These are phyloP conservation scores for Singerocomus inundabilis DNA, from an alignment of 1,284 basidiomycete species.

Conservation along the genomic window DNA sequence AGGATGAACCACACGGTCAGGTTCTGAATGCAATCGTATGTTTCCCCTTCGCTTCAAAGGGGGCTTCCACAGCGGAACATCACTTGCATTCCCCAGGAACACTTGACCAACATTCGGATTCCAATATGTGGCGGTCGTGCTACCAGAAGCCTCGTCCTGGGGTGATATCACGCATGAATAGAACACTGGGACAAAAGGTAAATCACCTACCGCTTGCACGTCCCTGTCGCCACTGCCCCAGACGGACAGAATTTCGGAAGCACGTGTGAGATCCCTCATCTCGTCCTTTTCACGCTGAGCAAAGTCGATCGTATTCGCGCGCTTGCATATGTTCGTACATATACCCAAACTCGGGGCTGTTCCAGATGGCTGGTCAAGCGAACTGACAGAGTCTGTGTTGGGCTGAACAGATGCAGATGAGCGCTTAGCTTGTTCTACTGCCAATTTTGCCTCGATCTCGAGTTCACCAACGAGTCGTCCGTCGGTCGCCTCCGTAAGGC, in stretches of 20 bases:
- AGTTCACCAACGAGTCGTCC: constrained; percentile 21
- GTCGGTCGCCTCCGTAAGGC: constrained; percentile 25
- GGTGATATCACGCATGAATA: constrained; percentile 4
- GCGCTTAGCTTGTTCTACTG: constrained; percentile 1
- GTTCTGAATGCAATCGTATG: neutral
- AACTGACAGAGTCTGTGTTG: neutral
- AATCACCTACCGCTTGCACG: constrained; percentile 16
- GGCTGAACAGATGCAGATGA: neutral
- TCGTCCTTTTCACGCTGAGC: constrained; percentile 82
- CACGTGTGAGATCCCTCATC: constrained; percentile 85
- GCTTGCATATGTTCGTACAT: constrained; percentile 32
- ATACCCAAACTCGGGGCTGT: constrained; percentile 6
- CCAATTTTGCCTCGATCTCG: constrained; percentile 23
- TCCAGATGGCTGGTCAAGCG: constrained; percentile 1
- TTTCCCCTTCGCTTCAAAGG: constrained; percentile 17
- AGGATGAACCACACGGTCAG: neutral
- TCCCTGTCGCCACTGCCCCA: constrained; percentile 21
- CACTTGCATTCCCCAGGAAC: constrained; percentile 75
- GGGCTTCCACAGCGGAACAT: constrained; percentile 55
- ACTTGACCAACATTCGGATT: constrained; percentile 60
- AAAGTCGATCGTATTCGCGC: constrained; percentile 65
- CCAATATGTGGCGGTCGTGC: constrained; percentile 46
- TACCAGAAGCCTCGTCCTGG: constrained; percentile 31
- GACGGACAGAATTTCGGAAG: constrained; percentile 71
- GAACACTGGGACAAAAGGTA: neutral